Base-by-base conservation (phyloP, 345 rosid genomes). In the Lagerstroemia speciosa region DNA sequence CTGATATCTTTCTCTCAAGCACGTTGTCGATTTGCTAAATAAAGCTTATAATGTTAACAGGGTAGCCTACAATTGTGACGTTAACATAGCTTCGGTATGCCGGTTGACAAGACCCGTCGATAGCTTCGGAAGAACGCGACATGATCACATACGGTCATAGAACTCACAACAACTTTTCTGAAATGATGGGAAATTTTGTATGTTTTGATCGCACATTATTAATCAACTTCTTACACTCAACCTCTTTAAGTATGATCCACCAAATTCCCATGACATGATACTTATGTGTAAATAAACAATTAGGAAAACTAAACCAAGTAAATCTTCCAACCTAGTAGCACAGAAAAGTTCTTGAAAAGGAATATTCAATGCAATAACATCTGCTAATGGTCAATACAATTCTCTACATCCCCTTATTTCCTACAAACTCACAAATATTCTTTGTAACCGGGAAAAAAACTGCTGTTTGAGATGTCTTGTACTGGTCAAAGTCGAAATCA, bases 41-140 rank as follows among this genome's bases (percentile, higher is more conserved):
- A 69, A 32, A 62, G 52, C 67, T 38, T 62, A 32, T 67, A 33
- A 69, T 69, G 67, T 61, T 34, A 45, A 48, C 26, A 52, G 66
- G 31, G 64, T 48, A 69, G 66, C 72, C 72, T 55, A 69, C 66
- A 20, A 40, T 4, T 33, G 34, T 60, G 53, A 62, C 38, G 66
- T 60, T 67, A 55, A 55, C 61, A 55, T 24, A 26, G 61, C 61
- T 55, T 55, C 61, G 31, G 61, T 31, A 12, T 55, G 61, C 61
- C 30, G 31, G 29, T 53, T 50, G 43, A 41, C 70, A 33, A 29
- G 63, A 34, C 60, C 30, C 37, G 60, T 57, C 36, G 71, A 69
- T 36, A 50, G 62, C 33, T 58, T 29, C 29, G 63, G 63, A 58
- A 67, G 70, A 60, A 29, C 41, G 16, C 36, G 33, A 67, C 27